A percentile compares a stretch with the other conserved stretches of the same genome.
phyloP scores from a whole-genome alignment of 2,329 filamentous ascomycete genomes.

The Pyrenochaeta sp. region DNA sequence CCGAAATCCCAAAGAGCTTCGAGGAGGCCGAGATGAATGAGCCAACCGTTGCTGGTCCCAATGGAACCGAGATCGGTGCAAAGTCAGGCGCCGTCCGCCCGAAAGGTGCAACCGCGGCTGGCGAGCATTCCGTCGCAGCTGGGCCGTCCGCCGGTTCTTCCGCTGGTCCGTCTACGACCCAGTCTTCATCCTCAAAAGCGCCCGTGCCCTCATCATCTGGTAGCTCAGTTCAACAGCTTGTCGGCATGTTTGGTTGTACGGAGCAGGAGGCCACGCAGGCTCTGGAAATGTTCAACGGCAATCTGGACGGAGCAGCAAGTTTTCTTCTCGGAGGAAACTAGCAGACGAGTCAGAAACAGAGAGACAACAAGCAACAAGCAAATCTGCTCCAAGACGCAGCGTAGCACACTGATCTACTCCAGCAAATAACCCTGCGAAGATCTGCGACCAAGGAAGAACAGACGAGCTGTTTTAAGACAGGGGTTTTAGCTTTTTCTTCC shows the following conservation, averaged over 20 bases:
- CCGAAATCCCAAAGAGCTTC: conserved; percentile 86
- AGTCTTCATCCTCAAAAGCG: conserved; percentile 18
- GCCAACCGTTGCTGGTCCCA: conserved; percentile 83
- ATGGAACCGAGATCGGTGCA: conserved; percentile 87
- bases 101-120: conserved; percentile 51
- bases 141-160: conserved; percentile 25
- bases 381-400: not conserved
- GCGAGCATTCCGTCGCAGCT: conserved; percentile 29
- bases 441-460: not conserved
- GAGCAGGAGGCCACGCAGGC: conserved; percentile 80
- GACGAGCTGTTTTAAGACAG: not conserved
- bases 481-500: too few relatives aligned
- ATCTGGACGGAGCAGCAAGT: conserved; percentile 87
- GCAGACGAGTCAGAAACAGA: not conserved
- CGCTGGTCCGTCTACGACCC: conserved; percentile 24
- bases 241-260: conserved; percentile 75
- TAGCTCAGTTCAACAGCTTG: conserved; percentile 72
- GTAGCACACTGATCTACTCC: too few relatives aligned
- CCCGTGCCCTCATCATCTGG: conserved; percentile 23
- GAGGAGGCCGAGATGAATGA: conserved; percentile 79
- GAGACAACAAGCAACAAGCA: not conserved
- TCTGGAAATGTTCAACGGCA: conserved; percentile 81
- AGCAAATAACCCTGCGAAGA: not conserved
- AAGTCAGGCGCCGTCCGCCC: conserved; percentile 78
- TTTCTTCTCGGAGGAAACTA: conserved; percentile 65